These are phyloP conservation scores for Cystofilobasidium bisporidii DNA, from an alignment of 768 basidiomycete genomes.

Conservation along the genomic window DNA sequence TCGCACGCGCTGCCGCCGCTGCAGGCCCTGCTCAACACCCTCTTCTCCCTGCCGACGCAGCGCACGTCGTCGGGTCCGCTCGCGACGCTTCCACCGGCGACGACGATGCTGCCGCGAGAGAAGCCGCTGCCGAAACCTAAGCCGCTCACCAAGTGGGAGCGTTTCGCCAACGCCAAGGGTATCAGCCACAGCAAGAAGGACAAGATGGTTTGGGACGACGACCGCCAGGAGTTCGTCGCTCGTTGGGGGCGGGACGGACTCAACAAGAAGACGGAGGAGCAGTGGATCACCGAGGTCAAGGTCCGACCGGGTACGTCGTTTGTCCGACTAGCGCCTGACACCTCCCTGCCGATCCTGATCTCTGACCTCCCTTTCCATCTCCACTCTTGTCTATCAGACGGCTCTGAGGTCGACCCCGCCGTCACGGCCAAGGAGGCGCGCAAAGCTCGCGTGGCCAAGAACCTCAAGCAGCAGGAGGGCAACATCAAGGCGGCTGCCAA, in stretches of 20 bases:
- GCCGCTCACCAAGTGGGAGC: slow-evolving; percentile 90
- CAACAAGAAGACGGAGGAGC: slow-evolving; percentile 73
- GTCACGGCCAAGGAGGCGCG: slow-evolving; percentile 66
- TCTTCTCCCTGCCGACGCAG: slow-evolving; percentile 69
- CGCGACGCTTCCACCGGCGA: slow-evolving; percentile 67
- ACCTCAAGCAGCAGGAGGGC: slow-evolving; percentile 61
- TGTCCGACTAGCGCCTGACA: no score
- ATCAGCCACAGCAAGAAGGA: slow-evolving; percentile 71
- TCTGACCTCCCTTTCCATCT: no score
- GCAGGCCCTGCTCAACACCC: slow-evolving; percentile 65
- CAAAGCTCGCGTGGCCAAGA: slow-evolving; percentile 72
- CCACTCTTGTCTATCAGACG: slow-evolving; percentile 48
- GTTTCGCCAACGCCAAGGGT: slow-evolving; percentile 87
- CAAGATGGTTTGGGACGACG: slow-evolving; percentile 85
- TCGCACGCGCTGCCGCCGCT: slow-evolving; percentile 66
- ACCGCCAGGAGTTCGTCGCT: slow-evolving; percentile 81
- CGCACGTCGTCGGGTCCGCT: slow-evolving; percentile 62
- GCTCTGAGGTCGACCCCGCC: slow-evolving; percentile 62
- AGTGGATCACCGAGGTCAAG: slow-evolving; percentile 89
- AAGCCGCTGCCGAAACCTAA: slow-evolving; percentile 91
- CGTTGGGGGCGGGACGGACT: slow-evolving; percentile 77
- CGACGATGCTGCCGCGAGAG: slow-evolving; percentile 69
- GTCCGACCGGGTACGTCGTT: slow-evolving; percentile 58
- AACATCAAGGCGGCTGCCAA: slow-evolving; percentile 58
- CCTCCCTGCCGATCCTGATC: no score